Evolutionary conservation across 2,329 filamentous ascomycete species (phyloP).

Genomic region (Colletotrichum filicis): DNA sequence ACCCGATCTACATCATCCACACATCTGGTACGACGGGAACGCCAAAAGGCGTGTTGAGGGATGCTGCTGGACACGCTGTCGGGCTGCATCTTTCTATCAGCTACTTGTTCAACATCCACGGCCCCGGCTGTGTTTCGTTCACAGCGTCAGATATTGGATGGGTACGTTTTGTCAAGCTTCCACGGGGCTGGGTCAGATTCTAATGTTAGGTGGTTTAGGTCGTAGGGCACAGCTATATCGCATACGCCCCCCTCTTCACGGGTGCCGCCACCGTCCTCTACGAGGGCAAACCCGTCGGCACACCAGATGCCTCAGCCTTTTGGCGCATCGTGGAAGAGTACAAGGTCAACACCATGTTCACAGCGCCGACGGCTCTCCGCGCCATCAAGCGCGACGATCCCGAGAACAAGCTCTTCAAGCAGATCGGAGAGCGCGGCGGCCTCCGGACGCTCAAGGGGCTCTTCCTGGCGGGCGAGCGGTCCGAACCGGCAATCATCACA

Average conservation of each 20-base stretch:
- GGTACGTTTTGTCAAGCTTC: conserved; percentile 55
- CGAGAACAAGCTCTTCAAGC: conserved; percentile 72
- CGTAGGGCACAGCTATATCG: conserved; percentile 81
- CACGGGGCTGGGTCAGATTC: not conserved
- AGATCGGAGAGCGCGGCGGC: conserved; percentile 74
- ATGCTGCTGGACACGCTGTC: conserved; percentile 88
- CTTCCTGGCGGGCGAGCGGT: conserved; percentile 90
- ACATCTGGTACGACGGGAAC: conserved; percentile 85
- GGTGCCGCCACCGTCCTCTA: conserved; percentile 90
- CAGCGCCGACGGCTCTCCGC: conserved; percentile 86
- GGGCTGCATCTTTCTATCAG: conserved; percentile 84
- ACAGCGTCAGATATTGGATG: conserved; percentile 90
- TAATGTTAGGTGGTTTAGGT: conserved; percentile 13
- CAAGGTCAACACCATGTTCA: conserved; percentile 85
- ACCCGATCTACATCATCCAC: conserved; percentile 91
- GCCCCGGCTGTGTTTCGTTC: conserved; percentile 80
- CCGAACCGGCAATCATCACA: conserved; percentile 85
- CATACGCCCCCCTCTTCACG: conserved; percentile 87
- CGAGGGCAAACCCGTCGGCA: conserved; percentile 94
- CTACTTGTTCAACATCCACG: conserved; percentile 84
- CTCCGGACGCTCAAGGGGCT: conserved; percentile 78
- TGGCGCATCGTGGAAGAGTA: conserved; percentile 90
- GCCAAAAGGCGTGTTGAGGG: conserved; percentile 85
- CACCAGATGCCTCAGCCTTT: conserved; percentile 86
- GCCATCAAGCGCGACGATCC: conserved; percentile 90